Percentiles rank a stretch among this genome's conserved stretches.
These are phyloP conservation scores for Fusarium sp. DNA, from an alignment of 2,329 filamentous ascomycete genomes.

Conservation along the genomic window DNA sequence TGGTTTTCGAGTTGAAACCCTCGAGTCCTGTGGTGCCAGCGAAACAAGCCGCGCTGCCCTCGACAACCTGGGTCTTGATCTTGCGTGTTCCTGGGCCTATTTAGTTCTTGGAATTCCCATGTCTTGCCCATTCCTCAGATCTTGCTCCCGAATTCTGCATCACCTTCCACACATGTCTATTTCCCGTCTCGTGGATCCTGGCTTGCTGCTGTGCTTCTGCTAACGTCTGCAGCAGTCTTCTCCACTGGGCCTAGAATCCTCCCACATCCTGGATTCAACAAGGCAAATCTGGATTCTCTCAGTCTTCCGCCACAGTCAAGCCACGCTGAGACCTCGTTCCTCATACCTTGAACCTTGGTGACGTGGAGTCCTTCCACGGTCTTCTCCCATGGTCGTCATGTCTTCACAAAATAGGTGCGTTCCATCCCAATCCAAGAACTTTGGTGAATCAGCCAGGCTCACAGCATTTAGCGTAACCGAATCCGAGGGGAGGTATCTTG, in stretches of 20 bases:
- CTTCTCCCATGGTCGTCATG: slow-evolving; percentile 46
- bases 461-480: slow-evolving; percentile 35
- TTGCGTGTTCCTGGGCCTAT: slow-evolving; percentile 1
- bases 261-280: slow-evolving; percentile 17
- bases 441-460: slow-evolving; percentile 18
- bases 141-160: not conserved
- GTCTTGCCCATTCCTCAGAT: not conserved
- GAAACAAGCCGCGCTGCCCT: slow-evolving; percentile 27
- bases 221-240: slow-evolving; percentile 32
- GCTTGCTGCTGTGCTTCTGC: slow-evolving; percentile 30
- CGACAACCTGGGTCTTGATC: slow-evolving; percentile 8
- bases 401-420: slow-evolving; percentile 48
- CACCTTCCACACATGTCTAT: slow-evolving; percentile 8
- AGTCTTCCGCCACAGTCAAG: slow-evolving; percentile 17
- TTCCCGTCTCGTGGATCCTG: slow-evolving; percentile 15
- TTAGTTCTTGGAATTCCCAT: not conserved
- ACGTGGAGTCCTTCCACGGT: slow-evolving; percentile 19
- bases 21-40: slow-evolving; percentile 20
- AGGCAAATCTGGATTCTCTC: slow-evolving; percentile 10
- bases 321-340: slow-evolving; percentile 17
- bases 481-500: slow-evolving; percentile 34
- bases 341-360: slow-evolving; percentile 14
- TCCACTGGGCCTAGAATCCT: slow-evolving; percentile 22
- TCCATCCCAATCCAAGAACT: not conserved
- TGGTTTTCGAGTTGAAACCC: slow-evolving; percentile 22